Evolutionary conservation across 2,329 filamentous ascomycete genomes (phyloP).

Genomic region (Diplodia scrobiculata): DNA sequence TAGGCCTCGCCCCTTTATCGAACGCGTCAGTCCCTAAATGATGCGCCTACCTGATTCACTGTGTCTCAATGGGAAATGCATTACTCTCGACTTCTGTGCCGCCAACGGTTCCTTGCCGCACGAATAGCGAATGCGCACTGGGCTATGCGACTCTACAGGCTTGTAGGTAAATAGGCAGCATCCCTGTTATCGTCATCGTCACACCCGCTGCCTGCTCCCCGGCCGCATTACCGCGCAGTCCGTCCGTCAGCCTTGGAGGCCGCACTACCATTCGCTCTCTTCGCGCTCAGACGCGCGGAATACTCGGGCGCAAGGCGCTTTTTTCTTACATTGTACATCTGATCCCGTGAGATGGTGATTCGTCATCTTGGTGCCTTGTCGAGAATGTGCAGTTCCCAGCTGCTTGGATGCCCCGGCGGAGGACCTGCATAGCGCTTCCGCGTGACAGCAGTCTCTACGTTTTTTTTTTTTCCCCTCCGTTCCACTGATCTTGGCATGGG

Average conservation of each 20-base stretch:
- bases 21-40: background rate
- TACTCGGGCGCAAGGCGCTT: background rate
- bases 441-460: background rate
- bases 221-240: background rate
- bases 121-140: background rate
- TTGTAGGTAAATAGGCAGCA: background rate
- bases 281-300: background rate
- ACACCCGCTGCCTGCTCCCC: background rate
- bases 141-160: background rate
- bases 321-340: background rate
- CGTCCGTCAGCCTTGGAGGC: background rate
- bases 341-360: background rate
- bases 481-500: background rate
- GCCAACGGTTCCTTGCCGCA: background rate
- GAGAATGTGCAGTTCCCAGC: background rate
- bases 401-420: background rate
- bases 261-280: background rate
- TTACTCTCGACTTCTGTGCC: background rate
- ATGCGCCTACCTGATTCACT: background rate
- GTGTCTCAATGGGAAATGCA: background rate
- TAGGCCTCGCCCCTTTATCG: background rate
- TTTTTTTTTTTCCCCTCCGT: background rate
- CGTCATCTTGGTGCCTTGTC: background rate
- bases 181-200: background rate
- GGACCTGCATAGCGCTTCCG: background rate